Evolutionary conservation across 139 green algal species (phyloP), one percentile per base, ranked within the genome.

Genomic region (Yamagishiella unicocca): DNA sequence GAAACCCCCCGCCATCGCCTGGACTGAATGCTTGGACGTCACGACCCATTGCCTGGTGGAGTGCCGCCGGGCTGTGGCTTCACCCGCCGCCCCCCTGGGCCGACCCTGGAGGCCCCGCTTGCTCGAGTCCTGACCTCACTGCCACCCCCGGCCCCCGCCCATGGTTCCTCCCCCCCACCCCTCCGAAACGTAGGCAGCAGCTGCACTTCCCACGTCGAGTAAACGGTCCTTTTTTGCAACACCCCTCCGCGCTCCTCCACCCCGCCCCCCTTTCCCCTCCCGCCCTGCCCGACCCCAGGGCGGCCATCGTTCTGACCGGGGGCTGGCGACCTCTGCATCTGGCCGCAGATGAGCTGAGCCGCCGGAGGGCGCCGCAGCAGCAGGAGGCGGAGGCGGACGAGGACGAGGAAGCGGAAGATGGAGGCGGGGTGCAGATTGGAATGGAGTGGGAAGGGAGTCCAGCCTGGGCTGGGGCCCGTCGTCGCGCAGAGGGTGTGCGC

Each of bases 301-400:
- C 40, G 19, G 80, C 81, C 19, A 45, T 96, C 7, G 38, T 96
- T 19, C 76, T 96, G 38, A 91, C 92, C 19, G 91, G 76, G 1
- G 84, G 88, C 10, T 94, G 90, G 90, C 22, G 76, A 29, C 70
- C 88, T 2, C 81, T 95, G 38, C 43, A 88, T 25, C 46, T 50
- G 4, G 90, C 92, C 0, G 61, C 75, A 0, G 29, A 82, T 1
- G 58, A 73, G 29, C 78, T 84, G 50, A 53, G 67, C 67, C 35
- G 38, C 17, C 19, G 25, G 76, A 22, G 4, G 74, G 43, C 21
- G 74, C 79, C 21, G 55, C 2, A 42, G 37, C 55, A 9, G 78
- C 38, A 61, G 55, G 37, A 42, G 55, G 55, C 77, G 35, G 50
- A 17, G 53, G 50, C 21, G 46, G 24, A 43, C 4, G 70, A 6